Conservation (phyloP, 2,329 filamentous ascomycete species). For the Tolypocladium tropicale region DNA sequence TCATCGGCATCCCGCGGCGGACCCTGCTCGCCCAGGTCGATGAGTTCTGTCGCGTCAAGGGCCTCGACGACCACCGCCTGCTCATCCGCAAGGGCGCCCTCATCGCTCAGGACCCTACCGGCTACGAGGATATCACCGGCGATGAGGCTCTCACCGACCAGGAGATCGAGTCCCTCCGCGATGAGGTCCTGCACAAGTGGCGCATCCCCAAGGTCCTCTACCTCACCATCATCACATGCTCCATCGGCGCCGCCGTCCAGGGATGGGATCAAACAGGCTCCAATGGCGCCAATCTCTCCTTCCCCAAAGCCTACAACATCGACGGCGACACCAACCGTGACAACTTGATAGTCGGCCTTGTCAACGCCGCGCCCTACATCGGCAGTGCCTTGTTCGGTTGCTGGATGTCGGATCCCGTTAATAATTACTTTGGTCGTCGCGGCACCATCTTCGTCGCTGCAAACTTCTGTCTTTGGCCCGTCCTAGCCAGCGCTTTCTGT, state of each 20-base stretch:
- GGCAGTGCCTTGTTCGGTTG: slow-evolving; percentile 42
- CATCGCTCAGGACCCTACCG: slow-evolving; percentile 58
- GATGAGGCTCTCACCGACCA: slow-evolving; percentile 46
- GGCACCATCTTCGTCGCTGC: slow-evolving; percentile 62
- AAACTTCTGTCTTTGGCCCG: slow-evolving; percentile 58
- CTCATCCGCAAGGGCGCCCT: slow-evolving; percentile 61
- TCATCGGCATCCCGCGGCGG: slow-evolving; percentile 41
- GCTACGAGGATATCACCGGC: slow-evolving; percentile 48
- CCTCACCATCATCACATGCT: slow-evolving; percentile 57
- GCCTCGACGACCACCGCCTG: slow-evolving; percentile 45
- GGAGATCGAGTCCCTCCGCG: slow-evolving; percentile 48
- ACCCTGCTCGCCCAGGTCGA: slow-evolving; percentile 45
- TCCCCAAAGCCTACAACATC: slow-evolving; percentile 41
- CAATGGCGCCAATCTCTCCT: slow-evolving; percentile 54
- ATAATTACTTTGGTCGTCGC: slow-evolving; percentile 31
- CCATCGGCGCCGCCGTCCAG: slow-evolving; percentile 60
- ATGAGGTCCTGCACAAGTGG: slow-evolving; percentile 60
- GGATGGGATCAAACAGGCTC: slow-evolving; percentile 59
- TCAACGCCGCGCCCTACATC: slow-evolving; percentile 50
- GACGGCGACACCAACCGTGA: slow-evolving; percentile 22
- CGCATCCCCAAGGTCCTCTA: slow-evolving; percentile 51
- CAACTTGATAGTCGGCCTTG: slow-evolving; percentile 49
- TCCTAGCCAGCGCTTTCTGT: slow-evolving; percentile 61
- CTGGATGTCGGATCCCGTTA: slow-evolving; percentile 58
- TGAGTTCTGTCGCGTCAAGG: slow-evolving; percentile 50